Conservation (phyloP, 2,329 filamentous ascomycete genomes). For the Cadophora luteo-olivacea region DNA sequence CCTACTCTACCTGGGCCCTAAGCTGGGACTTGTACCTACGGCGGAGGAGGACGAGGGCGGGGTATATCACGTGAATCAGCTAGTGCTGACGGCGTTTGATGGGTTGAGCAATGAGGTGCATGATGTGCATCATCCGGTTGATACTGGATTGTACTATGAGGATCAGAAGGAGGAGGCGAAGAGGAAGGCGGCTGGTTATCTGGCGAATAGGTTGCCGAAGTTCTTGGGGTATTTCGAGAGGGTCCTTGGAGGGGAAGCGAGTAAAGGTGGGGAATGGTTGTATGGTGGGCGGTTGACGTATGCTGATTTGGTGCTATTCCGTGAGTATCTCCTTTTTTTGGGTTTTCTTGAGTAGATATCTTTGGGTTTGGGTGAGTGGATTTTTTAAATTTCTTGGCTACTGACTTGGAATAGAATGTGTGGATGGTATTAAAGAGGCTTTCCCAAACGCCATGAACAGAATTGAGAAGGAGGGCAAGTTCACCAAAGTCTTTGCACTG, state of each 20-base stretch:
- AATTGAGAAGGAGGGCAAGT: constrained; percentile 58
- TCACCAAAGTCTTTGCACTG: constrained; percentile 66
- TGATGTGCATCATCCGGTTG: constrained; percentile 77
- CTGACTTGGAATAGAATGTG: constrained; percentile 23
- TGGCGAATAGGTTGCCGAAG: constrained; percentile 70
- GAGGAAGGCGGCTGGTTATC: constrained; percentile 62
- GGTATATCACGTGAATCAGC: constrained; percentile 64
- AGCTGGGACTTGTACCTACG: constrained; percentile 26
- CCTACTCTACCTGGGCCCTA: constrained; percentile 67
- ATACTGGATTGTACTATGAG: constrained; percentile 67
- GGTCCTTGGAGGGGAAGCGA: constrained; percentile 63
- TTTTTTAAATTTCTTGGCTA: neutral
- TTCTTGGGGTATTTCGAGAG: constrained; percentile 75
- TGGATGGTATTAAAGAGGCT: constrained; percentile 61
- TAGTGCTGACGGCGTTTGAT: constrained; percentile 74
- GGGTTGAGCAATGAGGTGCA: constrained; percentile 72
- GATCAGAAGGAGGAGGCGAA: constrained; percentile 75
- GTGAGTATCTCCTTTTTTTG: neutral
- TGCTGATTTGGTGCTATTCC: constrained; percentile 58
- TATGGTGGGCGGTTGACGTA: constrained; percentile 71
- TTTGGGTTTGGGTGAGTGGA: neutral
- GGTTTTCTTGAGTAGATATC: neutral
- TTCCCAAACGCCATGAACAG: constrained; percentile 71
- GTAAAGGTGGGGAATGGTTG: constrained; percentile 66
- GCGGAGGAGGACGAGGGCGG: constrained; percentile 48